phyloP scores from a whole-genome alignment of 148 eudicot species.

The Chenopodium berlandieri region DNA sequence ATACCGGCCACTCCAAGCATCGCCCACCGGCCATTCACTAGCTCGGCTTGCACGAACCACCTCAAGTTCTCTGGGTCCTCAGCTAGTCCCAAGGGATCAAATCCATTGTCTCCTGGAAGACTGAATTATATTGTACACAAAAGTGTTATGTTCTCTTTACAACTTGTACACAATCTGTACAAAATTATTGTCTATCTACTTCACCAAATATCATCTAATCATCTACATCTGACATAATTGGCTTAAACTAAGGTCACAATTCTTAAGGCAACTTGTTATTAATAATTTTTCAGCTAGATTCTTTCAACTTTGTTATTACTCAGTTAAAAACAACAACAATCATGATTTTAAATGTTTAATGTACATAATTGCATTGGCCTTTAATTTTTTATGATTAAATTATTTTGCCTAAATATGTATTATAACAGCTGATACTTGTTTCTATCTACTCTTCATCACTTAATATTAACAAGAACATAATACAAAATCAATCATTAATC shows the following conservation, averaged over 20 bases:
- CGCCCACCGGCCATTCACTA: conserved; percentile 92
- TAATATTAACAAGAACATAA: no score
- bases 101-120: conserved; percentile 98
- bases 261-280: no score
- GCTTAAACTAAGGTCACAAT: background rate
- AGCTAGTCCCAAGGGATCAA: conserved; percentile 88
- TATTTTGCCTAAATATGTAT: no score
- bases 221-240: background rate
- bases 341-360: no score
- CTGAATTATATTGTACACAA: conserved; percentile 31
- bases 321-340: no score
- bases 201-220: background rate
- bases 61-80: conserved; percentile 95
- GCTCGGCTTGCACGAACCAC: conserved; percentile 97
- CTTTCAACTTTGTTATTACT: background rate
- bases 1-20: conserved; percentile 96
- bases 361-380: no score
- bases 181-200: background rate
- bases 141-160: background rate
- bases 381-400: no score
- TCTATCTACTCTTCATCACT: no score
- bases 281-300: no score
- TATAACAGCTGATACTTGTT: no score
- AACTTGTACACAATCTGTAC: background rate
- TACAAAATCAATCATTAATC: no score